These are phyloP conservation scores for Didymella arachidicola DNA, from an alignment of 2,329 filamentous ascomycete genomes.

Conservation along the genomic window DNA sequence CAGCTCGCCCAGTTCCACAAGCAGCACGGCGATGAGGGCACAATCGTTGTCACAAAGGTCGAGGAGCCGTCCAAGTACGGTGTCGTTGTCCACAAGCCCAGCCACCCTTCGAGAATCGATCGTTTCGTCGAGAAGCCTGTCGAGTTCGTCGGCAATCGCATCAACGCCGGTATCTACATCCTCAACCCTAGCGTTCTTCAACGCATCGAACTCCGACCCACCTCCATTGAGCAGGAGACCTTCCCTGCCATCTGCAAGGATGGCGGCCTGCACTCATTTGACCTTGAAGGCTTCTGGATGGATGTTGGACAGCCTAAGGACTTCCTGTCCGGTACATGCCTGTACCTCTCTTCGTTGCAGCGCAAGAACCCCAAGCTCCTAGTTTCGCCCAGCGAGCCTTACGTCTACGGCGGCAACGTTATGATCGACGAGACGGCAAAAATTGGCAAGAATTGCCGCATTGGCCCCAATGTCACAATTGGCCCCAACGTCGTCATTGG, in stretches of 20 bases:
- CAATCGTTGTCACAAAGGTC: constrained; percentile 98
- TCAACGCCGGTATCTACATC: constrained; percentile 98
- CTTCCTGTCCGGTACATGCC: constrained; percentile 93
- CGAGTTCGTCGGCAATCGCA: constrained; percentile 97
- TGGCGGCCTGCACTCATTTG: constrained; percentile 91
- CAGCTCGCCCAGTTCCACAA: constrained; percentile 92
- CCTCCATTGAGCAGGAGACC: constrained; percentile 97
- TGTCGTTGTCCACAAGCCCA: constrained; percentile 96
- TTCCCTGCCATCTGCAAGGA: constrained; percentile 94
- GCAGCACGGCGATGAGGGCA: constrained; percentile 91
- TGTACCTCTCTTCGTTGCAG: constrained; percentile 91
- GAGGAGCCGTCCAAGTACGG: constrained; percentile 99
- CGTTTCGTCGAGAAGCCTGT: constrained; percentile 99
- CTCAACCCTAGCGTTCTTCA: constrained; percentile 89
- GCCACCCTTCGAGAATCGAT: constrained; percentile 89
- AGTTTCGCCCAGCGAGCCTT: constrained; percentile 75
- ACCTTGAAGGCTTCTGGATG: constrained; percentile 99
- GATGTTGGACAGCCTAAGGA: constrained; percentile 98
- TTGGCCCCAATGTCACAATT: constrained; percentile 96
- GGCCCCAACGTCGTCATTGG: constrained; percentile 91
- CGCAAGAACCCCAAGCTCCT: constrained; percentile 91
- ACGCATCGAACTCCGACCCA: constrained; percentile 94
- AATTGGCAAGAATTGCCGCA: constrained; percentile 98
- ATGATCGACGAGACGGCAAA: constrained; percentile 92
- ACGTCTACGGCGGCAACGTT: constrained; percentile 92